Evolutionary conservation across 2,329 filamentous ascomycete species (phyloP).

Genomic region (Exserohilum turcica): DNA sequence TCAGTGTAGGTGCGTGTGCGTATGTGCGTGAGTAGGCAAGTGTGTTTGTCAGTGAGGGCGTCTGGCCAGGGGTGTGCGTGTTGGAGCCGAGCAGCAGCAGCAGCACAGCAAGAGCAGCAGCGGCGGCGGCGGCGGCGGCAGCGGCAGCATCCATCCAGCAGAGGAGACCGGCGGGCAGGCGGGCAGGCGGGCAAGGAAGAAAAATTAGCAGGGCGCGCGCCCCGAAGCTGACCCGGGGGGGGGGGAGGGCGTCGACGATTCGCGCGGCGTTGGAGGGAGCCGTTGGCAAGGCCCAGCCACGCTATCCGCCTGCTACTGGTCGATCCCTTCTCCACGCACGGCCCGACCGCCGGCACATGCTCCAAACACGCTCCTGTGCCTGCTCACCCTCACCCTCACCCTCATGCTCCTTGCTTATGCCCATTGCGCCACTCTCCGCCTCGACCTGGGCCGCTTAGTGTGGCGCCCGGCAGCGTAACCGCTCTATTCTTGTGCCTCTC

Average conservation of each 20-base stretch:
- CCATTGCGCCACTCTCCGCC: conserved; percentile 10
- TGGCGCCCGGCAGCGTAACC: background rate
- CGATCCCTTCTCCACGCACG: too few relatives aligned
- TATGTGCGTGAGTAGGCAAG: too few relatives aligned
- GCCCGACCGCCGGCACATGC: too few relatives aligned
- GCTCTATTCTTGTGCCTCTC: conserved; percentile 11
- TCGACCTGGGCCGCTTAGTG: conserved; percentile 5
- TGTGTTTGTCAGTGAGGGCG: too few relatives aligned
- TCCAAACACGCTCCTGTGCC: too few relatives aligned
- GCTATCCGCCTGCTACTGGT: conserved; percentile 11
- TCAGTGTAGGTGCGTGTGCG: too few relatives aligned
- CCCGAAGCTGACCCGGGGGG: conserved; percentile 18
- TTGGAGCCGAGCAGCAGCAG: too few relatives aligned
- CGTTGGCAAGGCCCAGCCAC: conserved; percentile 12
- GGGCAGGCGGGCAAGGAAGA: background rate
- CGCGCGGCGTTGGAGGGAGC: conserved; percentile 19
- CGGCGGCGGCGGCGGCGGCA: too few relatives aligned
- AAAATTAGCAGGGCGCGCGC: conserved; percentile 14
- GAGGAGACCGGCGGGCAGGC: background rate
- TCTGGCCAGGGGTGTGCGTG: too few relatives aligned
- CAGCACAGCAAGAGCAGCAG: too few relatives aligned
- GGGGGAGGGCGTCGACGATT: conserved; percentile 4
- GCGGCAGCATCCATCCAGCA: too few relatives aligned
- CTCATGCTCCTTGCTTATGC: conserved; percentile 13
- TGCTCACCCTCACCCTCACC: too few relatives aligned